These are phyloP conservation scores for Allantophomopsis cytisporea DNA, from an alignment of 2,329 filamentous ascomycete species.

Conservation along the genomic window DNA sequence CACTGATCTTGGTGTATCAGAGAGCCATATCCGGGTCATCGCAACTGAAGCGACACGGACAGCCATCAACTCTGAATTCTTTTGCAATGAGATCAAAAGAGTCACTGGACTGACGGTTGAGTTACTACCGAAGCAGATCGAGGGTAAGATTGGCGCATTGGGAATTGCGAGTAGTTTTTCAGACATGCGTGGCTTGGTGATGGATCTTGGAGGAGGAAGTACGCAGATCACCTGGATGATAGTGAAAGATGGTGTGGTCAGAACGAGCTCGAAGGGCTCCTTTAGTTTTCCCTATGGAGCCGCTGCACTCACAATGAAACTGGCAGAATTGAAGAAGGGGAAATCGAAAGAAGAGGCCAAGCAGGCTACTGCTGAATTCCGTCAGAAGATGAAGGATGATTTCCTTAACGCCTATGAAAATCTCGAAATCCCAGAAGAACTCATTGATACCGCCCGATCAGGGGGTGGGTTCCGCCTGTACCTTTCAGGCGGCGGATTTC, in stretches of 20 bases:
- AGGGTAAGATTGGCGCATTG: slow-evolving; percentile 50
- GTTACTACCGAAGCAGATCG: slow-evolving; percentile 50
- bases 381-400: slow-evolving; percentile 34
- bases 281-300: slow-evolving; percentile 60
- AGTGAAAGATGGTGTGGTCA: slow-evolving; percentile 31
- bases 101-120: slow-evolving; percentile 45
- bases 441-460: slow-evolving; percentile 27
- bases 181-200: slow-evolving; percentile 48
- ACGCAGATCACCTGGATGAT: slow-evolving; percentile 58
- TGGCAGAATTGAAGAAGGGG: slow-evolving; percentile 28
- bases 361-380: slow-evolving; percentile 28
- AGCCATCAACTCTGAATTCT: slow-evolving; percentile 43
- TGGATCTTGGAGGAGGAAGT: slow-evolving; percentile 60
- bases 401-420: slow-evolving; percentile 35
- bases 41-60: slow-evolving; percentile 56
- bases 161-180: slow-evolving; percentile 53
- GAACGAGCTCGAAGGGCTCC: slow-evolving; percentile 37
- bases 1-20: slow-evolving; percentile 38
- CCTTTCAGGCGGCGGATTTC: slow-evolving; percentile 56
- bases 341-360: slow-evolving; percentile 24
- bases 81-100: slow-evolving; percentile 33
- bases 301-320: slow-evolving; percentile 44
- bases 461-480: slow-evolving; percentile 44
- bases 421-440: slow-evolving; percentile 36
- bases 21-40: slow-evolving; percentile 39